phyloP scores from a whole-genome alignment of 768 basidiomycete species.

The Mycena olivaceomarginata region DNA sequence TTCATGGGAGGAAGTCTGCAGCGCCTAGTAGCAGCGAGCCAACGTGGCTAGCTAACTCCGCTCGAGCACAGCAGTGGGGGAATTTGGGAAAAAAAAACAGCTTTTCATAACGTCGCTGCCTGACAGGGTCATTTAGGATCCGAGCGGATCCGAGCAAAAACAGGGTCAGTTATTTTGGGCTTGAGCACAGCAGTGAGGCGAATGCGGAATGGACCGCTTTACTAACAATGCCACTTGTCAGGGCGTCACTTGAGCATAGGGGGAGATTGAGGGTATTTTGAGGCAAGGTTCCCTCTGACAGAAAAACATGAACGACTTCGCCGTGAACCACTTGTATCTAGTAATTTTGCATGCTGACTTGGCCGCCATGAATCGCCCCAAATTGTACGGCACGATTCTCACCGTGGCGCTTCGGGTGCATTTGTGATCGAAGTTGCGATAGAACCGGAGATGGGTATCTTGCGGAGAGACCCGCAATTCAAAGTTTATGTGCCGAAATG shows the following conservation, averaged over 20 bases:
- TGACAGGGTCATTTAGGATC: neutral
- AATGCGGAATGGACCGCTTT: constrained; percentile 2
- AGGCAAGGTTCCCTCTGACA: neutral
- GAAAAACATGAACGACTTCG: neutral
- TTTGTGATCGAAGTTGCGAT: too few relatives aligned
- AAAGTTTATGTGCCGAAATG: too few relatives aligned
- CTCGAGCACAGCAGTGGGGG: constrained; percentile 1
- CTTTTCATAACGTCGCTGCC: neutral
- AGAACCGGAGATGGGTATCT: too few relatives aligned
- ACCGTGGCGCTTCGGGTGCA: too few relatives aligned
- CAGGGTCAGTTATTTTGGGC: constrained; percentile 6
- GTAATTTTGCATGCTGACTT: too few relatives aligned
- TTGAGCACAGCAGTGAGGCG: constrained; percentile 8
- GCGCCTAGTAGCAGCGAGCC: neutral
- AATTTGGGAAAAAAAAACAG: neutral
- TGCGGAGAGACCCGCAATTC: too few relatives aligned
- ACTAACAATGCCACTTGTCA: neutral
- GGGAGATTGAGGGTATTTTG: neutral
- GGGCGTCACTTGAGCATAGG: neutral
- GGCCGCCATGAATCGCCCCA: too few relatives aligned
- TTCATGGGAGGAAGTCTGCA: constrained; percentile 5
- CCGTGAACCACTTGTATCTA: neutral
- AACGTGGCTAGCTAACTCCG: neutral
- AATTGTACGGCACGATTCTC: too few relatives aligned
- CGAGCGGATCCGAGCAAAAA: neutral